Percentiles rank a stretch among this genome's conserved stretches.
Conservation (phyloP, 306 rosid genomes). For the Luffa aegyptiaca region DNA sequence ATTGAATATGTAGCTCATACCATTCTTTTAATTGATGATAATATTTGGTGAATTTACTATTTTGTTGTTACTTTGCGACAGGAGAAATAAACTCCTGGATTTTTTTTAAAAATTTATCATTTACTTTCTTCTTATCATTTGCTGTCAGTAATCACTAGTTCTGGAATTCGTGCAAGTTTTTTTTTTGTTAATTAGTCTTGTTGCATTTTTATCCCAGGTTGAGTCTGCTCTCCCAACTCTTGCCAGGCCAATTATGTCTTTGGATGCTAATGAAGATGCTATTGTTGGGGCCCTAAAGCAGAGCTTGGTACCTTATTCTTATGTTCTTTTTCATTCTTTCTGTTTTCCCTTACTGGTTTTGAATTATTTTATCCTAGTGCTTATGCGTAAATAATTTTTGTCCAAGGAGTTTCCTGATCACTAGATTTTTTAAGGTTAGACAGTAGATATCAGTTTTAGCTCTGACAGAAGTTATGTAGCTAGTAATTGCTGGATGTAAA, state of each 20-base stretch:
- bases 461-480: not conserved
- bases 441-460: not conserved
- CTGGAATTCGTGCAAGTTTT: slow-evolving; percentile 5
- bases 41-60: not conserved
- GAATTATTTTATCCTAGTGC: not conserved
- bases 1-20: not conserved
- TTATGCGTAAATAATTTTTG: not conserved
- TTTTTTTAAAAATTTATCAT: not conserved
- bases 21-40: not conserved
- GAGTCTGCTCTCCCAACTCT: slow-evolving; percentile 94
- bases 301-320: slow-evolving; percentile 61
- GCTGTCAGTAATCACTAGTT: slow-evolving; percentile 10
- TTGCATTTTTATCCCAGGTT: slow-evolving; percentile 40
- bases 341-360: not conserved
- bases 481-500: not conserved
- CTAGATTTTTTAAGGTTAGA: not conserved
- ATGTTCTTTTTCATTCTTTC: not conserved
- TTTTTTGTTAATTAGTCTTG: not conserved
- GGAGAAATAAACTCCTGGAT: not conserved
- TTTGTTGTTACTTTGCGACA: not conserved
- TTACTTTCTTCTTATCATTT: not conserved
- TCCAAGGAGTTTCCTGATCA: not conserved
- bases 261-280: slow-evolving; percentile 98
- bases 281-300: slow-evolving; percentile 84
- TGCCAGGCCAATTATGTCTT: slow-evolving; percentile 96